Conservation (phyloP, 2,329 filamentous ascomycete species). For the Sphaerulina populicola region DNA sequence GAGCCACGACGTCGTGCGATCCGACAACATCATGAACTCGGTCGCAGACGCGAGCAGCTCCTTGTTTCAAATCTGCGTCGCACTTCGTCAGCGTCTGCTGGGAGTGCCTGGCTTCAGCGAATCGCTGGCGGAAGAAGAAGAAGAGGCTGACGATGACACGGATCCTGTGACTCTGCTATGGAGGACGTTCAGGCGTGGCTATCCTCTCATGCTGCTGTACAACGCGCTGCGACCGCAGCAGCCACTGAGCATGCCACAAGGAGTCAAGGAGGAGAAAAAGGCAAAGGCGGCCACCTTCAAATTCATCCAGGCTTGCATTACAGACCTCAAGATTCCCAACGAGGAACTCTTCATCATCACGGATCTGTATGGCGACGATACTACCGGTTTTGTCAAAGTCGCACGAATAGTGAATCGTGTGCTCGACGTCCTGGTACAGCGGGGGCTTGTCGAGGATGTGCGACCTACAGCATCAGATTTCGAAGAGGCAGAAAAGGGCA, state of each 20-base stretch:
- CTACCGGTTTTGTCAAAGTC: conserved; percentile 95
- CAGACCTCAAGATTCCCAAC: conserved; percentile 68
- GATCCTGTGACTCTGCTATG: conserved; percentile 88
- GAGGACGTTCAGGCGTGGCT: conserved; percentile 74
- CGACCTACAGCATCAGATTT: conserved; percentile 48
- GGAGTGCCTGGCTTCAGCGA: conserved; percentile 76
- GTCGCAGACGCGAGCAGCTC: conserved; percentile 85
- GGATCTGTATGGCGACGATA: conserved; percentile 87
- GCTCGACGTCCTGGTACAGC: conserved; percentile 72
- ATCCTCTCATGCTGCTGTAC: conserved; percentile 79
- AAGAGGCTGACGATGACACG: conserved; percentile 57
- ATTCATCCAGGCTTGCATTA: conserved; percentile 82
- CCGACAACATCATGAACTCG: conserved; percentile 93
- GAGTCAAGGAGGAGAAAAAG: conserved; percentile 60
- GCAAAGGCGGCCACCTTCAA: conserved; percentile 85
- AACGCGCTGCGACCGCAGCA: conserved; percentile 69
- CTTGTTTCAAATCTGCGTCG: conserved; percentile 89
- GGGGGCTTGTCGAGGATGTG: conserved; percentile 60
- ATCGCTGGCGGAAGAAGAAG: conserved; percentile 63
- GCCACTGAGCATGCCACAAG: conserved; percentile 45
- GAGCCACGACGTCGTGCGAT: conserved; percentile 57
- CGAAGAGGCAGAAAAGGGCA: conserved; percentile 36
- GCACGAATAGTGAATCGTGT: conserved; percentile 88
- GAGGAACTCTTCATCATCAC: conserved; percentile 85
- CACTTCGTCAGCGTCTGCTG: conserved; percentile 69